These are phyloP conservation scores for Pythium aristosporum DNA, from an alignment of 352 stramenopile species.

Conservation along the genomic window DNA sequence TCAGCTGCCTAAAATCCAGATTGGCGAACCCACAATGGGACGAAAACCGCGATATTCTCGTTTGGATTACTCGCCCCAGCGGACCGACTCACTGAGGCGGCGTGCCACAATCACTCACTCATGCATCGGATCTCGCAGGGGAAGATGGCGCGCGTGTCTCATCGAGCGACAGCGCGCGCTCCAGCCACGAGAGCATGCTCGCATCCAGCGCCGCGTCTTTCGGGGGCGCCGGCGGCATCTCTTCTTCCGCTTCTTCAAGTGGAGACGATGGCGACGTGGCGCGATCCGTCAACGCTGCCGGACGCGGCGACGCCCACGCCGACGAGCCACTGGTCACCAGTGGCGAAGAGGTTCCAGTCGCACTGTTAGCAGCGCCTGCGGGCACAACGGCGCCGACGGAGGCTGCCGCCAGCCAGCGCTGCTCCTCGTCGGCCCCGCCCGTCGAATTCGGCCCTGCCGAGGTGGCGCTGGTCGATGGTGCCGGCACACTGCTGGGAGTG, in stretches of 20 bases:
- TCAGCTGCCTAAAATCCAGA: not conserved
- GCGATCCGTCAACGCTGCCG: not conserved
- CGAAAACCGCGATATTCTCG: not conserved
- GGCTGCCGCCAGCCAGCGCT: conserved; percentile 21
- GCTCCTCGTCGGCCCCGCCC: not conserved
- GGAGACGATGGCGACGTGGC: conserved; percentile 8
- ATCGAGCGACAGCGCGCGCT: conserved; percentile 23
- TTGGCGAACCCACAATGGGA: not conserved
- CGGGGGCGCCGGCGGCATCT: not conserved
- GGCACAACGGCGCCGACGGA: conserved; percentile 14
- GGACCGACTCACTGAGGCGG: not conserved
- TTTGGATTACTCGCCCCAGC: not conserved
- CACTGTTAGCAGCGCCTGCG: not conserved
- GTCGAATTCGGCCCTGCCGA: not conserved
- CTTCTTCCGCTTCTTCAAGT: not conserved
- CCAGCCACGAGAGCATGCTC: conserved; percentile 27
- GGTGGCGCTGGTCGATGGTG: not conserved
- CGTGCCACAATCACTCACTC: not conserved
- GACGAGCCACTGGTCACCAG: not conserved
- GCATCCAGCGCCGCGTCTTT: conserved; percentile 11
- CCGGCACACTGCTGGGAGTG: not conserved
- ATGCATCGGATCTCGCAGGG: not conserved
- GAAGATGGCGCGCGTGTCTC: conserved; percentile 16
- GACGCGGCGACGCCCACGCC: not conserved
- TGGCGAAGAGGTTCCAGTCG: not conserved